These are phyloP conservation scores for Melanopsichium pennsylvanicum DNA, from an alignment of 1,284 basidiomycete genomes.

Conservation along the genomic window DNA sequence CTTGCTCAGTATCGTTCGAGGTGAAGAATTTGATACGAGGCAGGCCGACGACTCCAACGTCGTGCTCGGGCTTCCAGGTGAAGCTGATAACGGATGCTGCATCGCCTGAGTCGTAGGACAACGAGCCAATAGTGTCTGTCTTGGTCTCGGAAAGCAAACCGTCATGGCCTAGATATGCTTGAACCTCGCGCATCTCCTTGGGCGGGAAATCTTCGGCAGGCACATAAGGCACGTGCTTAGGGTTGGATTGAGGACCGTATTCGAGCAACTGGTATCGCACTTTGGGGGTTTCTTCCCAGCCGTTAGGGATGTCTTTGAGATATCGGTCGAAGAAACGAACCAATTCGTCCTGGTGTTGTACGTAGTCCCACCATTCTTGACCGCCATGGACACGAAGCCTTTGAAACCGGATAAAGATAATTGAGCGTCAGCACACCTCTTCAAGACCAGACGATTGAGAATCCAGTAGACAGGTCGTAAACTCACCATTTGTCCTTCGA, in stretches of 20 bases:
- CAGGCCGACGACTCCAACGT: neutral
- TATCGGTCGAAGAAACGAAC: conserved; percentile 8
- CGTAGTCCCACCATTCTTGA: conserved; percentile 11
- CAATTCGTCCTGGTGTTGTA: conserved; percentile 2
- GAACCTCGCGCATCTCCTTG: neutral
- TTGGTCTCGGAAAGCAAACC: neutral
- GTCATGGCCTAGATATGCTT: neutral
- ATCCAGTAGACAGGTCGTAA: no score
- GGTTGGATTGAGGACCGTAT: neutral
- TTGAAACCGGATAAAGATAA: no score
- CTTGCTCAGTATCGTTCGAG: conserved; percentile 1
- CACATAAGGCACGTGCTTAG: conserved; percentile 1
- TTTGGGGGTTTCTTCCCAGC: conserved; percentile 6
- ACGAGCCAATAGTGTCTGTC: neutral
- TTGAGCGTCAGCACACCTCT: no score
- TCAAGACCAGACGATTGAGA: no score
- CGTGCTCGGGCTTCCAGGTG: neutral
- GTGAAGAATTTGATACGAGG: neutral
- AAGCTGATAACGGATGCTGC: neutral
- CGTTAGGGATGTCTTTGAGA: conserved; percentile 5
- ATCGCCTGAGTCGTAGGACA: conserved; percentile 6
- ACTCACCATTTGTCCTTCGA: conserved; percentile 3
- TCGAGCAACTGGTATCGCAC: conserved; percentile 4
- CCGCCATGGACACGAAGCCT: conserved; percentile 1
- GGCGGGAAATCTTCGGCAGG: conserved; percentile 1